These are phyloP conservation scores for Macrotyloma uniflorum DNA, from an alignment of 306 rosid species.

Conservation along the genomic window DNA sequence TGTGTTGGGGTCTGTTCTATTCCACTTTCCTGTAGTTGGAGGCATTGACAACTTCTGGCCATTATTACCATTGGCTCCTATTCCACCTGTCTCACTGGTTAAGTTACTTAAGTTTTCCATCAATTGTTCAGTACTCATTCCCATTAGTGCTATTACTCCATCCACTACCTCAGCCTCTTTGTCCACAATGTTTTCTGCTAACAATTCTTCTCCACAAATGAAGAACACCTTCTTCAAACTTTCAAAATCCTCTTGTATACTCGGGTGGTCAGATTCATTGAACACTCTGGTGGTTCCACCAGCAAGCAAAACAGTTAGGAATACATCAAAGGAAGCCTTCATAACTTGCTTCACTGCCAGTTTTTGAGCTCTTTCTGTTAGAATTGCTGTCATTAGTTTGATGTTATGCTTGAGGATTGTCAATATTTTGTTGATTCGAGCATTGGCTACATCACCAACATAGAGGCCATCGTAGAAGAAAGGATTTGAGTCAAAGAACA, in stretches of 20 bases:
- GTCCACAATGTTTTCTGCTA: slow-evolving; percentile 60
- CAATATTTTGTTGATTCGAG: slow-evolving; percentile 55
- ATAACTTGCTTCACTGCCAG: slow-evolving; percentile 70
- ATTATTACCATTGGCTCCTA: slow-evolving; percentile 53
- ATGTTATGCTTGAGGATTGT: slow-evolving; percentile 69
- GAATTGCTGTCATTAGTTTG: slow-evolving; percentile 62
- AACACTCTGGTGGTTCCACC: slow-evolving; percentile 76
- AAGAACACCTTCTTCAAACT: slow-evolving; percentile 59
- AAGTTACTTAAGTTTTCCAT: slow-evolving; percentile 72
- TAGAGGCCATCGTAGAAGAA: slow-evolving; percentile 75
- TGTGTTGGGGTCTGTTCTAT: slow-evolving; percentile 78
- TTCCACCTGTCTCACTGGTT: slow-evolving; percentile 64
- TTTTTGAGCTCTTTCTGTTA: slow-evolving; percentile 66
- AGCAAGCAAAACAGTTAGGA: slow-evolving; percentile 81
- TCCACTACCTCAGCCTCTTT: slow-evolving; percentile 71
- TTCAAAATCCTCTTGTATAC: slow-evolving; percentile 72
- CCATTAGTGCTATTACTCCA: slow-evolving; percentile 80
- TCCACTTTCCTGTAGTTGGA: slow-evolving; percentile 92
- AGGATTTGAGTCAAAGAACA: slow-evolving; percentile 70
- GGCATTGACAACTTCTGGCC: slow-evolving; percentile 85
- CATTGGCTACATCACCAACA: slow-evolving; percentile 55
- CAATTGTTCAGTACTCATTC: slow-evolving; percentile 64
- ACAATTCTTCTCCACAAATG: slow-evolving; percentile 66
- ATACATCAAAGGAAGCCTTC: slow-evolving; percentile 74
- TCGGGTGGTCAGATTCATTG: slow-evolving; percentile 57